Percentiles rank a stretch among this genome's conserved stretches.
phyloP scores from a whole-genome alignment of 2,329 filamentous ascomycete genomes.

The Curvularia spicifera region DNA sequence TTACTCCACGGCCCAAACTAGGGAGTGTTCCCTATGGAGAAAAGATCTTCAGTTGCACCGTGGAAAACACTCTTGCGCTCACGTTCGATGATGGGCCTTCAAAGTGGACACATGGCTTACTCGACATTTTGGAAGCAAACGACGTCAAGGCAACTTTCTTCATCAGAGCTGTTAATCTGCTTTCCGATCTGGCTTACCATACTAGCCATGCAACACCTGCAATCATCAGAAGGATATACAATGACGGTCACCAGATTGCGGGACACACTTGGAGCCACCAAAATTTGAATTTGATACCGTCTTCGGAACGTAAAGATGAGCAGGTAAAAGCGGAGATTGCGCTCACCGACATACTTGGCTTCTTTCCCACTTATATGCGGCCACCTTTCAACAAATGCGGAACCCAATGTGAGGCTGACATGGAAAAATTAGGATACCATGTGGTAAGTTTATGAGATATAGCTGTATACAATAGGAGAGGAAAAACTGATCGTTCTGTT shows the following conservation, averaged over 20 bases:
- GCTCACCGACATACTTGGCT: slow-evolving; percentile 54
- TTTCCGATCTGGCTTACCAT: slow-evolving; percentile 51
- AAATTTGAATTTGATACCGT: background rate
- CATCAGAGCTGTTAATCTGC: slow-evolving; percentile 55
- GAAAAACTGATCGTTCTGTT: slow-evolving; percentile 9
- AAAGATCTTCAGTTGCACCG: slow-evolving; percentile 28
- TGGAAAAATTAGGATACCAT: slow-evolving; percentile 58
- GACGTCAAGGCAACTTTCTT: slow-evolving; percentile 56
- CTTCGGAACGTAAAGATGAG: slow-evolving; percentile 42
- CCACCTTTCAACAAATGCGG: slow-evolving; percentile 55
- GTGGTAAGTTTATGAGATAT: slow-evolving; percentile 32
- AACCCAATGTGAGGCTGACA: slow-evolving; percentile 39
- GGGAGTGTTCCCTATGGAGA: slow-evolving; percentile 1
- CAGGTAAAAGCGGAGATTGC: slow-evolving; percentile 61
- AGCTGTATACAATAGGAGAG: background rate
- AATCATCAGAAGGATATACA: slow-evolving; percentile 56
- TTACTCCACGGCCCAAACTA: background rate
- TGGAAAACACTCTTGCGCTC: slow-evolving; percentile 53
- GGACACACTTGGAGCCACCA: slow-evolving; percentile 57
- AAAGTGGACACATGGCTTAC: slow-evolving; percentile 56
- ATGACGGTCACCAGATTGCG: slow-evolving; percentile 61
- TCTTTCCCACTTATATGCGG: slow-evolving; percentile 60
- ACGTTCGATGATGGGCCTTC: slow-evolving; percentile 63
- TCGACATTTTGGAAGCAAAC: slow-evolving; percentile 59
- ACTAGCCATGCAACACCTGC: slow-evolving; percentile 46